Conservation (phyloP, 2,329 filamentous ascomycete species). For the Ascocoryne sarcoides region DNA sequence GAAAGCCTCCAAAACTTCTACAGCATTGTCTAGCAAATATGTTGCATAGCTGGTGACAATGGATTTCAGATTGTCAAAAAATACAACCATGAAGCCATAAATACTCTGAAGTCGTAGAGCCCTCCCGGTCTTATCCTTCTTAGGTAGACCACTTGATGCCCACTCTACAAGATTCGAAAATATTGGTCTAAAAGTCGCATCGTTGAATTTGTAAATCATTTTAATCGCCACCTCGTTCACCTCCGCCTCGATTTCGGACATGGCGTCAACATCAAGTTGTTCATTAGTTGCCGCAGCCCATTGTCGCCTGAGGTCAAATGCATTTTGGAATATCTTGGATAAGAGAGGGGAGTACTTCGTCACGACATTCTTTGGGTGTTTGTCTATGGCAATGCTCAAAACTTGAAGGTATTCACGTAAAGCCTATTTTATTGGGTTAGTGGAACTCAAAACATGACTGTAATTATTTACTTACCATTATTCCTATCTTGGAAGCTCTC, state of each 20-base stretch:
- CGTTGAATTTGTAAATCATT: slow-evolving; percentile 96
- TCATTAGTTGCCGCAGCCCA: slow-evolving; percentile 38
- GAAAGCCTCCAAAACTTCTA: slow-evolving; percentile 47
- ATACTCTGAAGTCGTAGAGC: slow-evolving; percentile 62
- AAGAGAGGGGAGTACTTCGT: slow-evolving; percentile 64
- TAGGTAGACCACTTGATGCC: slow-evolving; percentile 52
- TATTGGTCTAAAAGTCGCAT: slow-evolving; percentile 83
- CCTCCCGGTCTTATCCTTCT: slow-evolving; percentile 50
- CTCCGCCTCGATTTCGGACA: slow-evolving; percentile 53
- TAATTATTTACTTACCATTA: slow-evolving; percentile 41
- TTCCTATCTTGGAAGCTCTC: slow-evolving; percentile 52
- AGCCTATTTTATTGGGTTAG: slow-evolving; percentile 41
- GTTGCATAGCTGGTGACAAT: slow-evolving; percentile 89
- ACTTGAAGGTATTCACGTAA: slow-evolving; percentile 61
- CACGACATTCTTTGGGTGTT: slow-evolving; percentile 69
- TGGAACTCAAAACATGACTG: neutral
- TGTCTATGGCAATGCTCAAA: slow-evolving; percentile 63
- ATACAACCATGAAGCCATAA: slow-evolving; percentile 69
- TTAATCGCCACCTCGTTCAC: slow-evolving; percentile 68
- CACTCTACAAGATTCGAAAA: slow-evolving; percentile 84
- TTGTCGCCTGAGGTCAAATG: slow-evolving; percentile 57
- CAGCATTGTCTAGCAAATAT: slow-evolving; percentile 71
- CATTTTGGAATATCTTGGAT: slow-evolving; percentile 52
- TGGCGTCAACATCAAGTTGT: slow-evolving; percentile 34
- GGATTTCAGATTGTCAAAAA: slow-evolving; percentile 82